Evolutionary conservation across 495 filamentous ascomycete genomes (phyloP).

Genomic region (Penicillium longicatenatum): DNA sequence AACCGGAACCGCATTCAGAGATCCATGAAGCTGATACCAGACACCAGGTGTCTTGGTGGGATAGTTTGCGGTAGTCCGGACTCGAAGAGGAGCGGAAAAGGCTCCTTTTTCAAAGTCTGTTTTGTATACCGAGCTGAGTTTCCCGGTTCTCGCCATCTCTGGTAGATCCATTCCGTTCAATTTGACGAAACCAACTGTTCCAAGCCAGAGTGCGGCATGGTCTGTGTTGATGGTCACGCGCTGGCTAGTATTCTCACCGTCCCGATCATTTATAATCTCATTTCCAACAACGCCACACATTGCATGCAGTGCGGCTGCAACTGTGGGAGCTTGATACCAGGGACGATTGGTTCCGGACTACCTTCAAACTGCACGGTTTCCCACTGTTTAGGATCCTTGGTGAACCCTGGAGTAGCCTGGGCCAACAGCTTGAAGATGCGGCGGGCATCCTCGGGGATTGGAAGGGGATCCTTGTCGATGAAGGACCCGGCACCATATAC

Average conservation of each 20-base stretch:
- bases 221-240: slow-evolving; percentile 26
- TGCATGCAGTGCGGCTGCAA: slow-evolving; percentile 32
- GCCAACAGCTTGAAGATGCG: slow-evolving; percentile 29
- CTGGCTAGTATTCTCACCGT: slow-evolving; percentile 11
- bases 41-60: slow-evolving; percentile 22
- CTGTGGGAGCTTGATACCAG: slow-evolving; percentile 25
- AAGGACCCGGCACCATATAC: slow-evolving; percentile 30
- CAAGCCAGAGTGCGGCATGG: slow-evolving; percentile 34
- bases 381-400: slow-evolving; percentile 19
- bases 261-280: slow-evolving; percentile 25
- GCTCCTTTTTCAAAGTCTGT: slow-evolving; percentile 24
- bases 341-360: slow-evolving; percentile 21
- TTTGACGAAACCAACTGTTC: slow-evolving; percentile 13
- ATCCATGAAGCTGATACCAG: slow-evolving; percentile 36
- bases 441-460: slow-evolving; percentile 26
- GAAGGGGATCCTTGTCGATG: slow-evolving; percentile 24
- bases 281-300: slow-evolving; percentile 30
- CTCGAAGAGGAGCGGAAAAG: background rate
- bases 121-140: slow-evolving; percentile 13
- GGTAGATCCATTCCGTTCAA: slow-evolving; percentile 20
- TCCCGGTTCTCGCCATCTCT: slow-evolving; percentile 6
- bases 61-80: slow-evolving; percentile 27
- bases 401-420: slow-evolving; percentile 25
- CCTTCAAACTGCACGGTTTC: slow-evolving; percentile 27
- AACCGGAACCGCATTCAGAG: slow-evolving; percentile 17